phyloP scores from a whole-genome alignment of 805 yeast genomes.

The Ogataea minuta region DNA sequence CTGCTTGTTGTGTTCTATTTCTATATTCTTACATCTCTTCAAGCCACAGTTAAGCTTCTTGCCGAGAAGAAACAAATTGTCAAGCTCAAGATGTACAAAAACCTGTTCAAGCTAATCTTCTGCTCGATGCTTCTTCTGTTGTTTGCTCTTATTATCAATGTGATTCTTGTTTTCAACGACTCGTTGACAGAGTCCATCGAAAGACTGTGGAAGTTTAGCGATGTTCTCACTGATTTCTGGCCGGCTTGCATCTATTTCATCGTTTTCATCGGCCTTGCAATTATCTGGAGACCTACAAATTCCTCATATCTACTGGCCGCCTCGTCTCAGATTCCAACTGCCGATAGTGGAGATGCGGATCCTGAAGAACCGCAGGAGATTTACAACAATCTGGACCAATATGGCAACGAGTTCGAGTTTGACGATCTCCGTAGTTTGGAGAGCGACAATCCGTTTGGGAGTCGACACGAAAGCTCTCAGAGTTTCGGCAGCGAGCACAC shows the following conservation, averaged over 20 bases:
- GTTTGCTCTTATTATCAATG: slow-evolving; percentile 66
- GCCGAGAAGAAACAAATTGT: slow-evolving; percentile 87
- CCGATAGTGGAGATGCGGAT: slow-evolving; percentile 49
- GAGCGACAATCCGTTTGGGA: slow-evolving; percentile 34
- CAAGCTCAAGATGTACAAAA: slow-evolving; percentile 82
- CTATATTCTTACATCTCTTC: slow-evolving; percentile 68
- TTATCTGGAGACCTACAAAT: slow-evolving; percentile 97
- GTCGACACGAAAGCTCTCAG: slow-evolving; percentile 12
- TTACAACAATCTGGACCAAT: slow-evolving; percentile 31
- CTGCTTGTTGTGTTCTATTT: slow-evolving; percentile 73
- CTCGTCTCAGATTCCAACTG: slow-evolving; percentile 80
- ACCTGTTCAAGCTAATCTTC: slow-evolving; percentile 70
- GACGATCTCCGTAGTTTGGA: slow-evolving; percentile 56
- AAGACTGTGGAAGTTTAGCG: slow-evolving; percentile 87
- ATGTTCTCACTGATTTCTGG: slow-evolving; percentile 91
- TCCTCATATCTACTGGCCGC: slow-evolving; percentile 93
- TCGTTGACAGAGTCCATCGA: slow-evolving; percentile 75
- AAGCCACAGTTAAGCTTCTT: slow-evolving; percentile 69
- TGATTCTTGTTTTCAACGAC: slow-evolving; percentile 70
- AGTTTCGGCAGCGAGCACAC: slow-evolving; percentile 1
- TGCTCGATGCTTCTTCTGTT: slow-evolving; percentile 68
- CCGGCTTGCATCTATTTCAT: slow-evolving; percentile 83
- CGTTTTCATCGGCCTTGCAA: slow-evolving; percentile 78
- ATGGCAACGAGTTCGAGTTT: slow-evolving; percentile 57
- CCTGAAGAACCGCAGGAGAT: slow-evolving; percentile 25